Conservation (phyloP, 2,329 filamentous ascomycete species). For the Aaosphaeria pasadenensis region DNA sequence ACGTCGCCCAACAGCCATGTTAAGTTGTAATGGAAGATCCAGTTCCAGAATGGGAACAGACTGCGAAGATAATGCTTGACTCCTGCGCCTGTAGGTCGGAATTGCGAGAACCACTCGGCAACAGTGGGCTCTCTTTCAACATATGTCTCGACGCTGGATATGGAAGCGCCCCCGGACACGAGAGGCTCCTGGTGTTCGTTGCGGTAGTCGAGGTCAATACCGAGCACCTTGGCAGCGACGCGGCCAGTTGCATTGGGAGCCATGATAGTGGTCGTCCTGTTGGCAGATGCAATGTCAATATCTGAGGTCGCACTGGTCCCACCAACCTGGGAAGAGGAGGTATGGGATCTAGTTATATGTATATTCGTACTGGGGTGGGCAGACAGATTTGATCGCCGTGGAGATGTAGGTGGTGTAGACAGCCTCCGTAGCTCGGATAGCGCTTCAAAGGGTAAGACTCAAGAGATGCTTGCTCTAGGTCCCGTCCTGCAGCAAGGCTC, state of each 20-base stretch:
- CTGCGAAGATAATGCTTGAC: conserved; percentile 61
- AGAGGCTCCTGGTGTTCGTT: conserved; percentile 61
- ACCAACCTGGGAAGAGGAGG: conserved; percentile 10
- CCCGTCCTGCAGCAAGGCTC: too few species aligned
- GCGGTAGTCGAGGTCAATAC: conserved; percentile 74
- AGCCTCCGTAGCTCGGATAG: neutral
- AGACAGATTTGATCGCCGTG: conserved; percentile 6
- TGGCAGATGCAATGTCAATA: conserved; percentile 7
- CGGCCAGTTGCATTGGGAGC: conserved; percentile 10
- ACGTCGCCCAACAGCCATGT: conserved; percentile 89
- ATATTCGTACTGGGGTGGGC: conserved; percentile 4
- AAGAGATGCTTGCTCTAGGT: too few species aligned
- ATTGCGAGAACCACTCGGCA: conserved; percentile 65
- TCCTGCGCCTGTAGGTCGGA: conserved; percentile 58
- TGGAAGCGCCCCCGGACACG: conserved; percentile 55
- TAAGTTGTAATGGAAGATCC: conserved; percentile 85
- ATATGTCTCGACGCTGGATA: conserved; percentile 63
- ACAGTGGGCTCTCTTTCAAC: conserved; percentile 78
- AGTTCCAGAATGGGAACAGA: conserved; percentile 84
- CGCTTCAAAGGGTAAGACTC: neutral
- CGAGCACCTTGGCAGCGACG: conserved; percentile 65
- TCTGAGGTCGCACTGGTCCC: neutral
- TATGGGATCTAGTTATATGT: conserved; percentile 16
- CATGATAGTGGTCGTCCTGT: conserved; percentile 1
- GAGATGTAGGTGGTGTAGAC: conserved; percentile 3